A percentile compares a stretch with the other conserved stretches of the same genome.
phyloP scores from a whole-genome alignment of 2,329 filamentous ascomycete species.

The Hypocrella siamensis region DNA sequence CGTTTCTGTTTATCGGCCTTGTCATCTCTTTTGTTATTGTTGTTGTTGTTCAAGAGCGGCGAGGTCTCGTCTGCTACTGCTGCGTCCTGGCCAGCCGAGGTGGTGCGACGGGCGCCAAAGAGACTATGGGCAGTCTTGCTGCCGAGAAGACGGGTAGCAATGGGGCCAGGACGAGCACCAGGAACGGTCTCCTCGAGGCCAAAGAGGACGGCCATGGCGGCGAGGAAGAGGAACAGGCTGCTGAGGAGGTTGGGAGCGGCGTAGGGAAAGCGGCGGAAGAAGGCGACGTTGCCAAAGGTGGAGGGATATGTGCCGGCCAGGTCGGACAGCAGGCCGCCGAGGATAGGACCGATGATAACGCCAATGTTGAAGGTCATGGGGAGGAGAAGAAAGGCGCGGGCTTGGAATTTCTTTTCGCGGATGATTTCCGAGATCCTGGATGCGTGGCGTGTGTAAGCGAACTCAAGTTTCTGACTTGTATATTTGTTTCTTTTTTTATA shows the following conservation, averaged over 20 bases:
- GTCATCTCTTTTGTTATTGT: background rate
- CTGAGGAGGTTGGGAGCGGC: constrained; percentile 38
- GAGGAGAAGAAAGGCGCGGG: constrained; percentile 59
- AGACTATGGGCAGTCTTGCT: too few species aligned
- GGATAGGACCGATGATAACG: constrained; percentile 53
- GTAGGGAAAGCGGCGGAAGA: constrained; percentile 35
- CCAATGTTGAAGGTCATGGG: constrained; percentile 62
- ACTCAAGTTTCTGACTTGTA: background rate
- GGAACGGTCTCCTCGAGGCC: constrained; percentile 39
- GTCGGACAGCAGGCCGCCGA: constrained; percentile 54
- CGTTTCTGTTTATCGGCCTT: constrained; percentile 22
- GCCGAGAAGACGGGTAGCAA: too few species aligned
- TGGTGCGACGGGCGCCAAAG: too few species aligned
- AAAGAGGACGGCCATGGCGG: constrained; percentile 29
- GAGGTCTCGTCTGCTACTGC: too few species aligned
- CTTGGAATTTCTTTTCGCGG: constrained; percentile 48
- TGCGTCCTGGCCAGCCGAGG: too few species aligned
- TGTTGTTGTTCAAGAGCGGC: too few species aligned
- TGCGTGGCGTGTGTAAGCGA: background rate
- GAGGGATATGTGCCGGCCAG: constrained; percentile 42
- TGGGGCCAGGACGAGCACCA: constrained; percentile 18
- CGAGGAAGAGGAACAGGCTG: constrained; percentile 27
- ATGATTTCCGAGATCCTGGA: constrained; percentile 49
- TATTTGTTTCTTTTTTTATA: background rate
- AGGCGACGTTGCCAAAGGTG: constrained; percentile 29